Base-by-base conservation (phyloP, 2,329 filamentous ascomycete genomes). In the Huntiella moniliformis region DNA sequence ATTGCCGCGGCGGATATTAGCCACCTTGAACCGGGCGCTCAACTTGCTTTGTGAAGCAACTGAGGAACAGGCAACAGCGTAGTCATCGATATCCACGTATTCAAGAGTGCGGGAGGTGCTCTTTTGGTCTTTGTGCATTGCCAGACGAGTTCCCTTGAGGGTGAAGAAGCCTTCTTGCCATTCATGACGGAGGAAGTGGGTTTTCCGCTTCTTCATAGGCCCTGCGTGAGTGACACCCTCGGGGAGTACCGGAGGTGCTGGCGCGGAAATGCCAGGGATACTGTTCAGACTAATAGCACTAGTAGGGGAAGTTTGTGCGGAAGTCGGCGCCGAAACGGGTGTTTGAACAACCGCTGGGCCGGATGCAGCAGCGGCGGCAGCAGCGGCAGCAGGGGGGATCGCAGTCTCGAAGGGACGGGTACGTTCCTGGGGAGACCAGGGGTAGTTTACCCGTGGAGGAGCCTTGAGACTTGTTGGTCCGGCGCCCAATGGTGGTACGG, bases 81-180 rank as follows among this genome's bases (percentile, higher is more conserved):
- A 92, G 65, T 91, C 80, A 57, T 92, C 83, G 53, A 92, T 82
- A 61, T 92, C 82, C 55, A 92, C 79, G 58, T 79, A 82, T 64
- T 87, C 79, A 49, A 84, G 70, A 17, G 80, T 76, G 52, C 68
- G 68, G 53, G 70, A 67, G 31, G 67, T 54, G 44, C 63, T 60
- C 44, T 59, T 56, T 32, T 61, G 62, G 52, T 81, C 73, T 56
- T 79, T 77, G 67, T 87, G 82, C 73, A 88, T 80, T 46, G 80
- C 77, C 34, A 84, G 69, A 22, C 74, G 73, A 18, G 77, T 83
- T 49, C 80, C 80, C 55, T 78, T 77, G 52, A 95, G 78, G 18
- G 83, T 85, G 60, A 91, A 92, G 65, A 88, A 91, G 54, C 85
- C 80, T 59, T 92, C 83, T 56, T 86, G 77, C 87, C 87, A 95